Evolutionary conservation across 1,284 basidiomycete species (phyloP).

Genomic region (Ceratobasidium sp.): DNA sequence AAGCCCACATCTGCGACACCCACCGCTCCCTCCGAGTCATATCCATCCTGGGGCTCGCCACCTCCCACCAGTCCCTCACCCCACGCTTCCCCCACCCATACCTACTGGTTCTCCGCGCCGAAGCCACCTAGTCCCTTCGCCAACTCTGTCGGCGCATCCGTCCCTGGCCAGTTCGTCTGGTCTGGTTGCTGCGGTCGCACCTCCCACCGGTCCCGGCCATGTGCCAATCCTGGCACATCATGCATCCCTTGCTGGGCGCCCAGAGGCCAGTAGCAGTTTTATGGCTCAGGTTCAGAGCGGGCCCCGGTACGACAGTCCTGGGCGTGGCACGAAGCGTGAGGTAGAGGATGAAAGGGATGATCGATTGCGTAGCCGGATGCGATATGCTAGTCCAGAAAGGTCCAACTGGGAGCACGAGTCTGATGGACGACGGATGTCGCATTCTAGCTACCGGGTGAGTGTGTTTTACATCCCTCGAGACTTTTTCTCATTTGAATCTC

Average conservation of each 20-base stretch:
- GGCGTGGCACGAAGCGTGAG: conserved; percentile 43
- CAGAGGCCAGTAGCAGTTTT: conserved; percentile 33
- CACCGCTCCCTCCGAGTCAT: conserved; percentile 22
- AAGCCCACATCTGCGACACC: conserved; percentile 33
- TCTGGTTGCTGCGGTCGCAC: conserved; percentile 32
- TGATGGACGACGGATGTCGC: conserved; percentile 20
- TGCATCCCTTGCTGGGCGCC: not conserved
- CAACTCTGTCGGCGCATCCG: conserved; percentile 33
- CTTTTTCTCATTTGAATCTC: conserved; percentile 6
- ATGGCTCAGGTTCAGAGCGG: conserved; percentile 18
- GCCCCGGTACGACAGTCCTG: conserved; percentile 32
- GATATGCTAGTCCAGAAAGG: conserved; percentile 36
- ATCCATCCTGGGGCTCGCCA: conserved; percentile 17
- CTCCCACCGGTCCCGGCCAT: conserved; percentile 35
- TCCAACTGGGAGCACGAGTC: conserved; percentile 36
- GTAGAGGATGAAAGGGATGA: conserved; percentile 40
- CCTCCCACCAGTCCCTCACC: conserved; percentile 29
- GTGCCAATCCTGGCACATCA: conserved; percentile 34
- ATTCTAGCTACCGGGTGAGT: conserved; percentile 31
- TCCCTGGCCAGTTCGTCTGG: conserved; percentile 30
- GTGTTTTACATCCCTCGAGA: not conserved
- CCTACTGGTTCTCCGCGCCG: conserved; percentile 22
- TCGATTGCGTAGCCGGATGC: conserved; percentile 36
- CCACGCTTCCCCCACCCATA: conserved; percentile 5
- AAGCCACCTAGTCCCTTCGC: not conserved